phyloP scores from a whole-genome alignment of 2,329 filamentous ascomycete genomes.

The Talaromyces sp. region DNA sequence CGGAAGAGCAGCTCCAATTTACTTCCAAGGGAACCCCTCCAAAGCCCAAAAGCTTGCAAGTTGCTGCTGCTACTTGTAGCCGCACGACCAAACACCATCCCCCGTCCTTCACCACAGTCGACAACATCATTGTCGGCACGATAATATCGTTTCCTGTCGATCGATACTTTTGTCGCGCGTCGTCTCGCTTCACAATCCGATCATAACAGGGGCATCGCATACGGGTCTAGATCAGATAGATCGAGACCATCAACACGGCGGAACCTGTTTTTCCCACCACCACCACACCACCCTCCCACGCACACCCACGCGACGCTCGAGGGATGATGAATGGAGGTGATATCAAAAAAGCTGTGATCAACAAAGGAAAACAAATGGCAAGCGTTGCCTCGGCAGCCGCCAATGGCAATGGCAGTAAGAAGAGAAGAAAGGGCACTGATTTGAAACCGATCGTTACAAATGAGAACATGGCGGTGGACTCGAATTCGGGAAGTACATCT shows the following conservation, averaged over 20 bases:
- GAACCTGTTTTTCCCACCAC: neutral
- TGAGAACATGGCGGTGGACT: conserved; percentile 49
- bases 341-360: conserved; percentile 62
- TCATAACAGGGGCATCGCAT: neutral
- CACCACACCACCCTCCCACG: conserved; percentile 11
- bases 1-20: conserved; percentile 3
- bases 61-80: neutral
- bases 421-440: conserved; percentile 61
- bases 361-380: conserved; percentile 63
- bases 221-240: neutral
- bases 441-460: conserved; percentile 66
- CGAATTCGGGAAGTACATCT: conserved; percentile 40
- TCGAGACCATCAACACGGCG: neutral
- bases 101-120: neutral
- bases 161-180: neutral
- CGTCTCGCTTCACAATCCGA: neutral
- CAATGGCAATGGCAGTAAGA: conserved; percentile 59
- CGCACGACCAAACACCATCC: neutral
- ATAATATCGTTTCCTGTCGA: neutral
- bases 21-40: conserved; percentile 6
- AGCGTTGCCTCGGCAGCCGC: conserved; percentile 43
- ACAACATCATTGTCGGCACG: neutral
- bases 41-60: conserved; percentile 10
- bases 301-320: conserved; percentile 13
- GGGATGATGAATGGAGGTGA: conserved; percentile 60